phyloP scores from a whole-genome alignment of 148 eudicot species.

The Pharnaceum exiguum region DNA sequence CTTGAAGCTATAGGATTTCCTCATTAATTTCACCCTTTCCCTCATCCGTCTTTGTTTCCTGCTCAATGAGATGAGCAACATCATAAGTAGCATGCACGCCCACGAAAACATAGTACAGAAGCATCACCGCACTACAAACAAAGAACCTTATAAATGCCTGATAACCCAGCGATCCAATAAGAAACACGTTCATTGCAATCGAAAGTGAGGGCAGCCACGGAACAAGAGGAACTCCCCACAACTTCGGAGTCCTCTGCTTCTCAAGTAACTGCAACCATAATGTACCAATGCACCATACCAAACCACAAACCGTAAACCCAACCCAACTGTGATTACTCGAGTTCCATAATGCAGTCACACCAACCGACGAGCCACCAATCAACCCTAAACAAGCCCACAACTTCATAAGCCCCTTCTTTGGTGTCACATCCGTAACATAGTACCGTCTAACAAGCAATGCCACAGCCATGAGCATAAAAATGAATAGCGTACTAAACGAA shows the following conservation, averaged over 20 bases:
- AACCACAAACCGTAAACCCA: slow-evolving; percentile 42
- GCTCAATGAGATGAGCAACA: slow-evolving; percentile 46
- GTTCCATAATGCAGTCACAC: slow-evolving; percentile 54
- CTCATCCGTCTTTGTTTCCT: slow-evolving; percentile 27
- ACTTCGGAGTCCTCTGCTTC: slow-evolving; percentile 54
- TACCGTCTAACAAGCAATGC: slow-evolving; percentile 85
- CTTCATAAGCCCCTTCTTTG: slow-evolving; percentile 31
- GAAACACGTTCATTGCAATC: slow-evolving; percentile 62
- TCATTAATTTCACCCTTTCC: slow-evolving; percentile 27
- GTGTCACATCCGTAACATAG: slow-evolving; percentile 59
- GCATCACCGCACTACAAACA: slow-evolving; percentile 74
- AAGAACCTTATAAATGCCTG: slow-evolving; percentile 70
- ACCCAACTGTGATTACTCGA: slow-evolving; percentile 36
- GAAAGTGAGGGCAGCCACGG: slow-evolving; percentile 88
- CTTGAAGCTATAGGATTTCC: slow-evolving; percentile 6
- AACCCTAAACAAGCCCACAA: slow-evolving; percentile 43
- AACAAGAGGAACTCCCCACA: slow-evolving; percentile 95
- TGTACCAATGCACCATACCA: slow-evolving; percentile 60
- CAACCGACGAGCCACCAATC: slow-evolving; percentile 51
- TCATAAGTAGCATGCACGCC: slow-evolving; percentile 95
- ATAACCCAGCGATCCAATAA: slow-evolving; percentile 81
- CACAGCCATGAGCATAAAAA: slow-evolving; percentile 92
- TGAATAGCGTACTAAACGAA: slow-evolving; percentile 76
- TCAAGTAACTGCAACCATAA: slow-evolving; percentile 53
- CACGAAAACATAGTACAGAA: slow-evolving; percentile 74